Evolutionary conservation across 164 flowering plant species (phyloP).

Genomic region (Brasenia schreberi): DNA sequence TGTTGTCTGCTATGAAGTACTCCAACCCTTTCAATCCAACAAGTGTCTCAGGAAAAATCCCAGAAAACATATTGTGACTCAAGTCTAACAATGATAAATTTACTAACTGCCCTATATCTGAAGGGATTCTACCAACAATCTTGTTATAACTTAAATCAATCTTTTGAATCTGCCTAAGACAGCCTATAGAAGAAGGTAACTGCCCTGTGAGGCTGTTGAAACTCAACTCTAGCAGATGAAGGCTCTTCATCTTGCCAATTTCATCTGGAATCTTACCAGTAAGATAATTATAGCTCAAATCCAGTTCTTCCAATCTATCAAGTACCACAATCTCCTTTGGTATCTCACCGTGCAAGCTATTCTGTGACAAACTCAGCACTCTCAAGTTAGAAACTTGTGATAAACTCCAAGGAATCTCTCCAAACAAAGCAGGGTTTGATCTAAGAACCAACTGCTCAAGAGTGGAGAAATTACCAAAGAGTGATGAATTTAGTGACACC

Average conservation of each 20-base stretch:
- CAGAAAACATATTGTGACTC: constrained; percentile 47
- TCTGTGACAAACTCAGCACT: constrained; percentile 75
- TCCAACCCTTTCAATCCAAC: constrained; percentile 41
- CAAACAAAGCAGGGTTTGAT: constrained; percentile 53
- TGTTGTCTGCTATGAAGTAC: constrained; percentile 75
- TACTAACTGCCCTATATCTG: constrained; percentile 33
- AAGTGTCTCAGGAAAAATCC: constrained; percentile 43
- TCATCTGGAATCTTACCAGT: constrained; percentile 43
- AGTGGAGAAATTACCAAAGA: constrained; percentile 15
- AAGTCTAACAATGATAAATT: constrained; percentile 52
- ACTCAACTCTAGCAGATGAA: constrained; percentile 69
- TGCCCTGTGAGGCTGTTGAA: constrained; percentile 47
- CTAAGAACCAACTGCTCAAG: constrained; percentile 74
- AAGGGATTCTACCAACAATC: constrained; percentile 45
- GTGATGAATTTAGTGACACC: constrained; percentile 23
- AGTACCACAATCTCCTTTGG: constrained; percentile 34
- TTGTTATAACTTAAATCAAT: constrained; percentile 73
- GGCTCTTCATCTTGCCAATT: constrained; percentile 45
- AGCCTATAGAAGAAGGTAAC: constrained; percentile 53
- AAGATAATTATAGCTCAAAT: constrained; percentile 67
- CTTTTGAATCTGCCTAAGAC: constrained; percentile 58
- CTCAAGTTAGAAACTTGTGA: constrained; percentile 40
- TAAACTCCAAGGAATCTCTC: constrained; percentile 59
- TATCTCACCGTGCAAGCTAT: constrained; percentile 37
- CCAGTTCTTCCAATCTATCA: constrained; percentile 49